Conservation (phyloP, 2,329 filamentous ascomycete genomes). For the Plectosphaerella plurivora region DNA sequence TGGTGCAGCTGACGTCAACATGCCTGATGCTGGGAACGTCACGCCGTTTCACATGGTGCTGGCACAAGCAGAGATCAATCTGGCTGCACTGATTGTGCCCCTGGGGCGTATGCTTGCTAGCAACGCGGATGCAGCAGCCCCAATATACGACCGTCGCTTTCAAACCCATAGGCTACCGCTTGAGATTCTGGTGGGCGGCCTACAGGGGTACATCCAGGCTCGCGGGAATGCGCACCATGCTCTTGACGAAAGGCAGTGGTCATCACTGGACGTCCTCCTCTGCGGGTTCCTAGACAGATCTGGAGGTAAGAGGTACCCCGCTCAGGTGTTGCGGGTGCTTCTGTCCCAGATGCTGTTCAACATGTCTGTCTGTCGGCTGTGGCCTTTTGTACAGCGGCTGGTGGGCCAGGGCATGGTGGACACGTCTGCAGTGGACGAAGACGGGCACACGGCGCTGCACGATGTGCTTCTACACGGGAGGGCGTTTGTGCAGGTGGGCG, state of each 20-base stretch:
- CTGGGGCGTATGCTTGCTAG: neutral
- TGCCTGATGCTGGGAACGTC: neutral
- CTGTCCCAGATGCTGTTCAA: neutral
- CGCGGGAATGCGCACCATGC: neutral
- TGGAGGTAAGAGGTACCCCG: neutral
- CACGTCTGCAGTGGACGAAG: neutral
- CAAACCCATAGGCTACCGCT: neutral
- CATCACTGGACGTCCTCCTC: neutral
- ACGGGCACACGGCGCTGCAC: neutral
- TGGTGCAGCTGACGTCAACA: neutral
- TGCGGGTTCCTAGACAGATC: neutral
- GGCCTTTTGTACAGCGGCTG: neutral
- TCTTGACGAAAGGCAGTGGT: neutral
- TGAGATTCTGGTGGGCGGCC: neutral
- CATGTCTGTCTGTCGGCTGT: neutral
- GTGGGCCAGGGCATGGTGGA: neutral
- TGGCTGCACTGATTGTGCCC: neutral
- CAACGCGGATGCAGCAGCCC: neutral
- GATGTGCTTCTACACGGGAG: neutral
- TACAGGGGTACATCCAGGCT: neutral
- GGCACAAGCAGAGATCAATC: neutral
- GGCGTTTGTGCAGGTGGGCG: neutral
- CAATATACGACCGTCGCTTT: neutral
- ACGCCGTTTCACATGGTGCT: neutral
- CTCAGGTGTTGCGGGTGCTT: neutral